Evolutionary conservation across 352 stramenopile species (phyloP), one percentile per base, ranked within the genome.

Genomic region (Phytophthora tentaculata): DNA sequence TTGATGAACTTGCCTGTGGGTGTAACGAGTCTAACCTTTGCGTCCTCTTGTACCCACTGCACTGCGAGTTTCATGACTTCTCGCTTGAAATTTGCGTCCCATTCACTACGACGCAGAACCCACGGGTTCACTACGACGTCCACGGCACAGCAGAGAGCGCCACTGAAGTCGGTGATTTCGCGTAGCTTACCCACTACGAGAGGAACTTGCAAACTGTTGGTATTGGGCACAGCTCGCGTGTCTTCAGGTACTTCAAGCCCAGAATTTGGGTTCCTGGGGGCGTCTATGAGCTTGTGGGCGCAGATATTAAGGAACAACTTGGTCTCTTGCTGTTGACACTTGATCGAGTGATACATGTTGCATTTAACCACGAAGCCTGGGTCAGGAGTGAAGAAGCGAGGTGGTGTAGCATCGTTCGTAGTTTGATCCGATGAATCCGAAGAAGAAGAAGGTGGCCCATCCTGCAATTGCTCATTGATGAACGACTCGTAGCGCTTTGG

Each of bases 291-390:
- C 41, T 80, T 79, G 54, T 95, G 85, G 1, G 74, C 80, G 51
- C 88, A 95, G 63, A 87, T 77, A 58, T 96, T 96, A 24, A 95
- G 43, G 65, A 96, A 96, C 24, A 96, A 73, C 62, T 96, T 96
- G 53, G 71, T 86, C 45, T 81, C 74, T 52, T 76, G 44, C 39
- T 83, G 83, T 61, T 88, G 73, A 28, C 84, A 86, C 61, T 92
- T 91, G 57, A 86, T 47, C 3, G 74, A 72, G 41, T 79, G 64
- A 43, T 76, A 61, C 69, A 89, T 88, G 29, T 54, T 55, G 60
- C 86, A 92, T 69, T 96, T 96, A 69, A 92, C 69, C 14, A 96
- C 88, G 50, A 89, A 94, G 16, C 88, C 84, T 26, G 88, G 79
- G 13, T 80, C 71, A 3, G 86, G 85, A 35, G 80, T 80, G 66